phyloP scores from a whole-genome alignment of 1,284 basidiomycete genomes.

The Farysia itapuensis region DNA sequence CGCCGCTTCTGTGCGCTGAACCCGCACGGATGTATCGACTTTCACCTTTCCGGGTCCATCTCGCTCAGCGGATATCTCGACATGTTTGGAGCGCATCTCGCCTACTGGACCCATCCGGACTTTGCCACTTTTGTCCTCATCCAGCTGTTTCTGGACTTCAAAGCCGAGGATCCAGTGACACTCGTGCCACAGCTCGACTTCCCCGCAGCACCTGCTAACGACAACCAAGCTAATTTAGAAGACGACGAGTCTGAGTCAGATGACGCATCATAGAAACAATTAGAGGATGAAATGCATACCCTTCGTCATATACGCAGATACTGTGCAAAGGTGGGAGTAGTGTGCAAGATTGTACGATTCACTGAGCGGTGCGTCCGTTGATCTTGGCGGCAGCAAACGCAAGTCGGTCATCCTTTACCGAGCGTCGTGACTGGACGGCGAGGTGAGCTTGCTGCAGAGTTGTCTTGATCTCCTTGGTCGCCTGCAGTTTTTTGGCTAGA shows the following conservation, averaged over 20 bases:
- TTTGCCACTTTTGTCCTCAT: constrained; percentile 52
- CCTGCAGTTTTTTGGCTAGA: constrained; percentile 6
- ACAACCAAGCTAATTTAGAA: too few relatives aligned
- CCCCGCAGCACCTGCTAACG: too few relatives aligned
- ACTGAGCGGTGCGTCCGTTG: too few relatives aligned
- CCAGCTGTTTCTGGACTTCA: constrained; percentile 46
- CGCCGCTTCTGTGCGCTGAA: constrained; percentile 52
- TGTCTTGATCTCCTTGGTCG: constrained; percentile 8
- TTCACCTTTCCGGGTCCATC: constrained; percentile 25
- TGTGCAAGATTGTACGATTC: too few relatives aligned
- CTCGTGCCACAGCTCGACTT: constrained; percentile 25
- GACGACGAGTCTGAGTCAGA: too few relatives aligned
- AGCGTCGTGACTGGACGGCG: constrained; percentile 12
- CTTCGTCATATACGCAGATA: too few relatives aligned
- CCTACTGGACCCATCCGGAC: constrained; percentile 49
- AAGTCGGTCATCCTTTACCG: too few relatives aligned
- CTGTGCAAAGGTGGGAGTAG: too few relatives aligned
- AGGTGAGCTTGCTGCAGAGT: constrained; percentile 18
- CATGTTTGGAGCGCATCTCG: constrained; percentile 48
- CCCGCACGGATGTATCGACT: constrained; percentile 55
- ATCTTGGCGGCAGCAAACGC: too few relatives aligned
- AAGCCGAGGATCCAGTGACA: constrained; percentile 9
- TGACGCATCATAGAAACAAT: too few relatives aligned
- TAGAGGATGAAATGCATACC: too few relatives aligned
- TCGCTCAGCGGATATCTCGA: constrained; percentile 42